Evolutionary conservation across 176 grass and related monocot species (phyloP).

Genomic region (Juncus effusus): DNA sequence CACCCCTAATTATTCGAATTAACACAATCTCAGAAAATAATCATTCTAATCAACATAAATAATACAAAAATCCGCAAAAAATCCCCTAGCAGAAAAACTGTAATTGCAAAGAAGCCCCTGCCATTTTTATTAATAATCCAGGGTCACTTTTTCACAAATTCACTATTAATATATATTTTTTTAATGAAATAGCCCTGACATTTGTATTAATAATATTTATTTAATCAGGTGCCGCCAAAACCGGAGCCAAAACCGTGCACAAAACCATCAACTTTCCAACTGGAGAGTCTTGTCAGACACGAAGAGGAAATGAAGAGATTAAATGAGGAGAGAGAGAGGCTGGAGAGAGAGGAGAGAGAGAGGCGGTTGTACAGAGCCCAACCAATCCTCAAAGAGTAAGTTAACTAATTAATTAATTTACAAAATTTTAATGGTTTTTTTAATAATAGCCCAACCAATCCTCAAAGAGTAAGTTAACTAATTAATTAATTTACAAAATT

Average conservation of each 20-base stretch:
- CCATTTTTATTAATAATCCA: too few species aligned
- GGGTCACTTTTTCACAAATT: too few species aligned
- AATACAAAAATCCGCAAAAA: too few species aligned
- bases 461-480: constrained; percentile 55
- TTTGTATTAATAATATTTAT: constrained; percentile 8
- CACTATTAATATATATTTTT: too few species aligned
- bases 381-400: constrained; percentile 71
- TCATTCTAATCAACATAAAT: too few species aligned
- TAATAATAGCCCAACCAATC: constrained; percentile 74
- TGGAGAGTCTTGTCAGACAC: constrained; percentile 80
- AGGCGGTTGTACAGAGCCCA: constrained; percentile 67
- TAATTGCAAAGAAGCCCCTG: too few species aligned
- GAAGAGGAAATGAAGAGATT: constrained; percentile 64
- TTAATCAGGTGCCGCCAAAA: constrained; percentile 64
- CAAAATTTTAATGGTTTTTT: constrained; percentile 25
- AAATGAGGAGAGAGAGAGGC: constrained; percentile 56
- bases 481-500: constrained; percentile 17
- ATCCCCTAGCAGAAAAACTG: too few species aligned
- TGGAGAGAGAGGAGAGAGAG: constrained; percentile 60
- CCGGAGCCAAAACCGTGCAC: constrained; percentile 84
- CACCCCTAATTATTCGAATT: too few species aligned
- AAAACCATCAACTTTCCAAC: constrained; percentile 79
- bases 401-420: neutral
- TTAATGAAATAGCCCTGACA: too few species aligned
- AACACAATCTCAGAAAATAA: too few species aligned